phyloP scores from a whole-genome alignment of 257 asterid species.

The Solanum paucissectum region DNA sequence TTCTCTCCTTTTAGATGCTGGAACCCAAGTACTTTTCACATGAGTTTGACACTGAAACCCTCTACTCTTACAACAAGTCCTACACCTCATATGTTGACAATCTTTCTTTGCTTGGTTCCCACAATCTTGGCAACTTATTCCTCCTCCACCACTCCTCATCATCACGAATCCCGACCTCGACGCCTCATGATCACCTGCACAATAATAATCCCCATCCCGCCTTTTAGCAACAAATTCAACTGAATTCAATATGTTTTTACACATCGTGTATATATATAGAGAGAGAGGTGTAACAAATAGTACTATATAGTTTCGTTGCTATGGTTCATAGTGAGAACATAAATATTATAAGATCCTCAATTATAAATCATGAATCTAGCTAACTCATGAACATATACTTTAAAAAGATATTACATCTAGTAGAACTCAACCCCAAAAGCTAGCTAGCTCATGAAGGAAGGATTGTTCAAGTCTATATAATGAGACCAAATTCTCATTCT shows the following conservation, averaged over 20 bases:
- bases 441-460: not conserved
- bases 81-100: slow-evolving; percentile 44
- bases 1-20: slow-evolving; percentile 53
- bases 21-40: slow-evolving; percentile 64
- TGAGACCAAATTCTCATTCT: too few relatives aligned
- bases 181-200: not conserved
- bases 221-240: not conserved
- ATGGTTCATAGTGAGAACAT: not conserved
- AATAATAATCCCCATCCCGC: not conserved
- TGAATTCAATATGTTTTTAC: not conserved
- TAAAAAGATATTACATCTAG: not conserved
- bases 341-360: not conserved
- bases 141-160: slow-evolving; percentile 23
- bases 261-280: too few relatives aligned
- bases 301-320: not conserved
- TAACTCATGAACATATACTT: too few relatives aligned
- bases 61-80: slow-evolving; percentile 61
- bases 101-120: slow-evolving; percentile 70
- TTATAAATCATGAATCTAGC: too few relatives aligned
- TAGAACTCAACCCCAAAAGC: not conserved
- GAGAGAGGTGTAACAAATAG: not conserved
- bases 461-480: not conserved
- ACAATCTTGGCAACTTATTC: slow-evolving; percentile 50
- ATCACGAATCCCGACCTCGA: slow-evolving; percentile 4
- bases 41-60: slow-evolving; percentile 51